These are phyloP conservation scores for Picea sitchensis DNA, from an alignment of 75 land plant species.

Conservation along the genomic window DNA sequence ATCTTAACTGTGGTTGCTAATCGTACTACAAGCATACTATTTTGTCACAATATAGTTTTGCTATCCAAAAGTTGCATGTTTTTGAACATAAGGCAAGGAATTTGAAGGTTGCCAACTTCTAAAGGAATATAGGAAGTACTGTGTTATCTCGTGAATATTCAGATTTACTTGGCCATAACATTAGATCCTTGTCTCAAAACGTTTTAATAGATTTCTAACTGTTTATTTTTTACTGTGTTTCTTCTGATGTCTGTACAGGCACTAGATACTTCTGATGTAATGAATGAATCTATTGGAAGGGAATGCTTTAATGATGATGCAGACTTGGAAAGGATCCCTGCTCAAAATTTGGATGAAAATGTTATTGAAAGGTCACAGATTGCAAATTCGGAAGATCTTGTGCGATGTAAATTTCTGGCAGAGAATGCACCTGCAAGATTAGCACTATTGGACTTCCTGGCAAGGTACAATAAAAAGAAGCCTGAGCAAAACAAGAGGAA, in stretches of 20 bases:
- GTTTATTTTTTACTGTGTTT: neutral
- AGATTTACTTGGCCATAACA: neutral
- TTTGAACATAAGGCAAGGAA: neutral
- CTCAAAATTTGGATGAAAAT: neutral
- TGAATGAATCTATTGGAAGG: neutral
- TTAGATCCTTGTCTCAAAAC: neutral
- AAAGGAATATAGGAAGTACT: neutral
- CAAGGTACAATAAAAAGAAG: neutral
- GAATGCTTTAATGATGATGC: neutral
- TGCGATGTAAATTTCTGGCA: neutral
- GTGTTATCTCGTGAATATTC: neutral
- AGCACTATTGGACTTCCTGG: neutral
- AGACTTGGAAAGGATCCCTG: neutral
- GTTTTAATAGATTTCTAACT: neutral
- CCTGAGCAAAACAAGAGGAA: neutral
- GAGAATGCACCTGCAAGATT: slow-evolving; percentile 1
- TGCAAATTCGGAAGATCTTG: neutral
- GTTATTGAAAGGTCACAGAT: neutral
- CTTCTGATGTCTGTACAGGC: neutral
- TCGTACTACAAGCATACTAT: neutral
- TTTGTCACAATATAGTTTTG: slow-evolving; percentile 6
- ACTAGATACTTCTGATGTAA: neutral
- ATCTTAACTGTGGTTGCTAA: neutral
- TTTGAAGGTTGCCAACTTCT: neutral
- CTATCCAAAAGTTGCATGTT: neutral